Percentiles rank a stretch among this genome's conserved stretches.
These are phyloP conservation scores for Chrysoporthe puriensis DNA, from an alignment of 2,329 filamentous ascomycete species.

Conservation along the genomic window DNA sequence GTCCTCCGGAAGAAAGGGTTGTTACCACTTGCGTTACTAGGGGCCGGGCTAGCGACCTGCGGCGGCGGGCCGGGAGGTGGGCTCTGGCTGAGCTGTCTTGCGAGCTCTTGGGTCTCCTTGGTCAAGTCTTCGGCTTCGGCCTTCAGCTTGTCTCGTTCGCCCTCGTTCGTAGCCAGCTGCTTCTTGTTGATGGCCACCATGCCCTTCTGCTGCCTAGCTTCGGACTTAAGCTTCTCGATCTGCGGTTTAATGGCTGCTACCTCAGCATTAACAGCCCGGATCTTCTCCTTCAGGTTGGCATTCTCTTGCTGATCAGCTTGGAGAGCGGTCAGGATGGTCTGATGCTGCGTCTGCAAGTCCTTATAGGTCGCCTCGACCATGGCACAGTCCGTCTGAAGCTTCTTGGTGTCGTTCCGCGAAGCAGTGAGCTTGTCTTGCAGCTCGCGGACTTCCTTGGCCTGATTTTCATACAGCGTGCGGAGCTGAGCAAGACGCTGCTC, in stretches of 20 bases:
- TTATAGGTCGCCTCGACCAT: slow-evolving; percentile 79
- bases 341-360: slow-evolving; percentile 82
- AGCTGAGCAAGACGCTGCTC: slow-evolving; percentile 87
- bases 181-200: slow-evolving; percentile 98
- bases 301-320: slow-evolving; percentile 92
- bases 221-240: slow-evolving; percentile 89
- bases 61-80: slow-evolving; percentile 49
- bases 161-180: slow-evolving; percentile 86
- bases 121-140: slow-evolving; percentile 72
- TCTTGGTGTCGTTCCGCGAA: slow-evolving; percentile 80
- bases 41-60: slow-evolving; percentile 70
- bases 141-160: slow-evolving; percentile 86
- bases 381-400: slow-evolving; percentile 81
- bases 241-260: slow-evolving; percentile 84
- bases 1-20: slow-evolving; percentile 92
- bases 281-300: slow-evolving; percentile 80
- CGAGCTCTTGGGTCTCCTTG: slow-evolving; percentile 64
- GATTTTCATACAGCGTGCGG: slow-evolving; percentile 87
- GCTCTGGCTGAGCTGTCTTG: slow-evolving; percentile 55
- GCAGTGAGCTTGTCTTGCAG: slow-evolving; percentile 81
- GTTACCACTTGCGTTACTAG: slow-evolving; percentile 73
- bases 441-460: slow-evolving; percentile 82
- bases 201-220: slow-evolving; percentile 93
- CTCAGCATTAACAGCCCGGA: slow-evolving; percentile 80
- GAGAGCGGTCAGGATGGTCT: slow-evolving; percentile 72